phyloP scores from a whole-genome alignment of 495 filamentous ascomycete genomes.

The Hypoxylon subgilvum region DNA sequence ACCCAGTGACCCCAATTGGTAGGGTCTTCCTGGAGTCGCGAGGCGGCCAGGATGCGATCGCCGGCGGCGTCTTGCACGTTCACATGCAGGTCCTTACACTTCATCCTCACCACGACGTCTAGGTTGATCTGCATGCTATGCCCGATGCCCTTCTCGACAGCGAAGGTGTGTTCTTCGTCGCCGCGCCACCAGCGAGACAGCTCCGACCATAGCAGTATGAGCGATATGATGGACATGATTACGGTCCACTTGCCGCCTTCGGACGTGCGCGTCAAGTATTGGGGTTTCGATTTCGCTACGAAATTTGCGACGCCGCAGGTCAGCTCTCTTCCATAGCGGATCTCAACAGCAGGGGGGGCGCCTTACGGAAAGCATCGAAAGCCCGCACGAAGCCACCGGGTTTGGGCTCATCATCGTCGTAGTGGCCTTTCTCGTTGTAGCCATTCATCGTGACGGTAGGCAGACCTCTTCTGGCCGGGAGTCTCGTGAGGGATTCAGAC shows the following conservation, averaged over 20 bases:
- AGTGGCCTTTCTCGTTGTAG: conserved; percentile 70
- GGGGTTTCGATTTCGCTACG: conserved; percentile 92
- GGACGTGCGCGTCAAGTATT: conserved; percentile 80
- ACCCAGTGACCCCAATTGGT: conserved; percentile 86
- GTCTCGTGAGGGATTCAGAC: conserved; percentile 12
- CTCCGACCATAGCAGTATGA: conserved; percentile 76
- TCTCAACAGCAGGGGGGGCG: background rate
- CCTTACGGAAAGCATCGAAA: conserved; percentile 95
- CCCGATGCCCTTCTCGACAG: conserved; percentile 89
- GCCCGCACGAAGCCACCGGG: conserved; percentile 70
- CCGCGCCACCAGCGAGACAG: conserved; percentile 82
- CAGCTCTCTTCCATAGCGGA: conserved; percentile 24
- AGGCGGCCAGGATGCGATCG: conserved; percentile 84
- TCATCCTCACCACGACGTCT: conserved; percentile 91
- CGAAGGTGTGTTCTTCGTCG: conserved; percentile 83
- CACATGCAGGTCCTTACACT: conserved; percentile 83
- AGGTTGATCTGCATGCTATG: conserved; percentile 92
- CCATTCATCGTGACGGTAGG: conserved; percentile 56
- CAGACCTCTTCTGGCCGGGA: background rate
- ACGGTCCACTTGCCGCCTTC: conserved; percentile 95
- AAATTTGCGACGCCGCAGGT: conserved; percentile 14
- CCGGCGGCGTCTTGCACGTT: conserved; percentile 97
- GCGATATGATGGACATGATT: conserved; percentile 72
- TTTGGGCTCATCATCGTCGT: conserved; percentile 80
- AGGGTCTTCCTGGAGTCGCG: conserved; percentile 72